Percentiles rank a stretch among this genome's conserved stretches.
These are phyloP conservation scores for Mrakia blollopis DNA, from an alignment of 768 basidiomycete genomes.

Conservation along the genomic window DNA sequence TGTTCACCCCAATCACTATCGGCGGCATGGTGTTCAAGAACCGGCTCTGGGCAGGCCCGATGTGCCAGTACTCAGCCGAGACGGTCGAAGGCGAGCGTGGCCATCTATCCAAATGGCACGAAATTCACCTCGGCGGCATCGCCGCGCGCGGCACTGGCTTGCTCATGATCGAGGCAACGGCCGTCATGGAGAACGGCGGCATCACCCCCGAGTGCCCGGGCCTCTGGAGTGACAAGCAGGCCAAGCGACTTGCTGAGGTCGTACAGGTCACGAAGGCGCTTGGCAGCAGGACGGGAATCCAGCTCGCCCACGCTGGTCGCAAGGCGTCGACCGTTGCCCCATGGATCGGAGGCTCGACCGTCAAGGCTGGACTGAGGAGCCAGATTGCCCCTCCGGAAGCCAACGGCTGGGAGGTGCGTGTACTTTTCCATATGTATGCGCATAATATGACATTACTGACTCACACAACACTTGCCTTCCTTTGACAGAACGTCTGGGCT, in stretches of 20 bases:
- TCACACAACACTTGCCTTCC: background rate
- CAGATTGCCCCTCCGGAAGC: slow-evolving; percentile 17
- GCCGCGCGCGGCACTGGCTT: slow-evolving; percentile 66
- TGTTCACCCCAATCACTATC: slow-evolving; percentile 65
- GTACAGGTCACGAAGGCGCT: slow-evolving; percentile 69
- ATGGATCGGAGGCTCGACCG: slow-evolving; percentile 50
- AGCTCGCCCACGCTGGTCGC: slow-evolving; percentile 76
- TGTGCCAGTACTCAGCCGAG: slow-evolving; percentile 76
- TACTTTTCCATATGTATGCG: background rate
- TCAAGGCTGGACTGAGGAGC: slow-evolving; percentile 15
- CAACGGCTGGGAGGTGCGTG: slow-evolving; percentile 16
- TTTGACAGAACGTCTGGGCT: slow-evolving; percentile 32
- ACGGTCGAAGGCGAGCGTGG: slow-evolving; percentile 47
- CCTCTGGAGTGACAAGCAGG: slow-evolving; percentile 56
- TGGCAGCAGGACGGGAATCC: slow-evolving; percentile 65
- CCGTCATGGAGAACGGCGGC: slow-evolving; percentile 49
- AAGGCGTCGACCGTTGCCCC: slow-evolving; percentile 69
- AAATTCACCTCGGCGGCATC: slow-evolving; percentile 70
- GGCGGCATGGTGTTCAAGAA: slow-evolving; percentile 65
- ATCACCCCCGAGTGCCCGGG: slow-evolving; percentile 65
- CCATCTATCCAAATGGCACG: slow-evolving; percentile 74
- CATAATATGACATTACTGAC: slow-evolving; percentile 1
- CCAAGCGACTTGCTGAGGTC: slow-evolving; percentile 52
- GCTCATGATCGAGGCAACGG: slow-evolving; percentile 68
- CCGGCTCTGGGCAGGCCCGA: slow-evolving; percentile 68